Conservation (phyloP, 2,329 filamentous ascomycete species). For the Paecilomyces sp. region DNA sequence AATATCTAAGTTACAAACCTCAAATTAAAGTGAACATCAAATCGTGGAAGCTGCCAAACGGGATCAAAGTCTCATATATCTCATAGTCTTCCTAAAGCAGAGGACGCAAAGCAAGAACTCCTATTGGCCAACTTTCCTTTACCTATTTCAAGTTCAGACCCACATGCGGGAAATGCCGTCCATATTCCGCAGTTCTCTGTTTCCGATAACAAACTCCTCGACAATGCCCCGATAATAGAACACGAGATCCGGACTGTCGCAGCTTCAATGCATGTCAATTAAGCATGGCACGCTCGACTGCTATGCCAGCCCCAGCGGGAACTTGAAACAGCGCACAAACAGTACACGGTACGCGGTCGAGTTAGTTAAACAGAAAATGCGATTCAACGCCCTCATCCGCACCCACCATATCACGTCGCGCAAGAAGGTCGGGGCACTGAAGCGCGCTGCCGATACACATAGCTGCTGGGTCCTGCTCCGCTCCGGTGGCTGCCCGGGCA, state of each 20-base stretch:
- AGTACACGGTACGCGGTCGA: background rate
- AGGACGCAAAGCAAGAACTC: too few species aligned
- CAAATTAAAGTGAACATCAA: too few species aligned
- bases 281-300: background rate
- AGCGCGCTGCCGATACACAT: slow-evolving; percentile 54
- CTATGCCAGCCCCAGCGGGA: background rate
- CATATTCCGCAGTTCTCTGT: background rate
- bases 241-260: background rate
- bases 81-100: too few species aligned
- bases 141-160: background rate
- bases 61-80: too few species aligned
- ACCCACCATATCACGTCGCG: slow-evolving; percentile 78
- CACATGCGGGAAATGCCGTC: background rate
- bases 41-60: too few species aligned
- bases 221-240: background rate
- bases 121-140: background rate
- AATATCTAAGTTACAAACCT: too few species aligned
- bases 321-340: background rate
- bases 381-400: slow-evolving; percentile 58
- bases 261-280: background rate
- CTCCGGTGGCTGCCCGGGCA: slow-evolving; percentile 61
- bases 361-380: slow-evolving; percentile 7
- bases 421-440: slow-evolving; percentile 62
- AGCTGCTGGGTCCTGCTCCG: slow-evolving; percentile 59
- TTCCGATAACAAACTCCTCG: background rate